Evolutionary conservation across 2,329 filamentous ascomycete genomes (phyloP), one percentile per base, ranked within the genome.

Genomic region (Phialophora expanda): DNA sequence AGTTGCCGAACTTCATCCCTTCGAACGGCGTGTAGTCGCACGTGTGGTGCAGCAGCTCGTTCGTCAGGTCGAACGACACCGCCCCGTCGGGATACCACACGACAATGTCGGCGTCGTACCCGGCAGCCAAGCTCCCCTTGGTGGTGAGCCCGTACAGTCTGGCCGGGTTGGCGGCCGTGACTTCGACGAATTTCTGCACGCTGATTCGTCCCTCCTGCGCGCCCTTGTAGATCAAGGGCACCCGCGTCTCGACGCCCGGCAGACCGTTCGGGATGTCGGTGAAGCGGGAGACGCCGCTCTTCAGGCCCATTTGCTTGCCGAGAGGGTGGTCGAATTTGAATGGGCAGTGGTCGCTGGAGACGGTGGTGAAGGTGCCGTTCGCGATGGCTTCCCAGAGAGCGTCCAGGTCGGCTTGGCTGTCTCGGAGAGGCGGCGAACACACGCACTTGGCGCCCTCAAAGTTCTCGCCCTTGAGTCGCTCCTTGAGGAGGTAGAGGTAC

Each of bases 281-380:
- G 69, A 81, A 82, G 7, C 72, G 69, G 26, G 61, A 56, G 12
- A 54, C 53, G 17, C 55, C 54, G 30, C 58, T 28, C 71, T 30
- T 60, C 17, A 59, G 44, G 30, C 62, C 78, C 77, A 1, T 75
- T 14, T 56, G 67, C 61, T 76, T 76, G 69, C 80, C 80, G 34
- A 77, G 77, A 1, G 72, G 67, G 1, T 75, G 74, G 51, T 78
- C 73, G 30, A 61, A 87, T 28, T 28, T 55, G 53, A 55, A 55
- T 12, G 53, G 53, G n/a, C 53, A 55, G 53, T 83, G 81, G 66
- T 83, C 81, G 0, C 81, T 84, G 12, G 80, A 83, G 14, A 86
- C 76, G 1, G 83, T 79, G 0, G 84, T 83, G 68, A 86, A 86
- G 0, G 84, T 86, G 3, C 82, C 82, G 68, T 86, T 83, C 4